Evolutionary conservation across 2,329 filamentous ascomycete species (phyloP), one percentile per base, ranked within the genome.

Genomic region (Cladosporium sp.): DNA sequence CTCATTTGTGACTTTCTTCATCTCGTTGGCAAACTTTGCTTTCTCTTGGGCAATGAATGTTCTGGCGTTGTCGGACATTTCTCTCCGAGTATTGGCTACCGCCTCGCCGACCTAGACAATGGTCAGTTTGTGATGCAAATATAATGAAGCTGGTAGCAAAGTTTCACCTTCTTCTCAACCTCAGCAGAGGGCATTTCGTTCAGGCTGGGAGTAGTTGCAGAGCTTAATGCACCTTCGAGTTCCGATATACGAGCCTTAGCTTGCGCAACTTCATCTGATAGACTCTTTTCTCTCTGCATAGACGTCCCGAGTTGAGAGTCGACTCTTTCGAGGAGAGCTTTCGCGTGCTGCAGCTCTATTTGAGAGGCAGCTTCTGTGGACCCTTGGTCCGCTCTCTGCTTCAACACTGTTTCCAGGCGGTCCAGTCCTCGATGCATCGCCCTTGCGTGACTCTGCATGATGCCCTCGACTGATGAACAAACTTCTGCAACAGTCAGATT

Each of bases 41-140:
- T 55, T 55, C 17, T 55, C 52, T 28, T 55, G 52, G 1, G 52
- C 52, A 20, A 55, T 37, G 15, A 47, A 55, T 12, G 32, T 20
- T 9, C 45, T 47, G 15, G 52, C 52, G 20, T 13, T 47, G 3
- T 22, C 32, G 5, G 52, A 47, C 20, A 55, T 15, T 17, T 55
- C 40, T 9, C 47, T 44, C 3, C 32, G 39, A 24, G 52, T 40
- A 15, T 17, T 32, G 9, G 40, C 32, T 12, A 55, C 52, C 15
- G 52, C 52, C 37, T 55, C 52, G 4, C 25, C 47, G 13, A 55
- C 28, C 52, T 55, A 32, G 12, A 17, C 2, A 9, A 3, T 8
- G 2, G 34, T 55, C 8, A 55, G 40, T 47, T 15, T 20, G 17
- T 34, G 20, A 15, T 19, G 22, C 36, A 12, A 13, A 19, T 13